Conservation (phyloP, 108 stramenopile species). For the Cyclotella cryptica region DNA sequence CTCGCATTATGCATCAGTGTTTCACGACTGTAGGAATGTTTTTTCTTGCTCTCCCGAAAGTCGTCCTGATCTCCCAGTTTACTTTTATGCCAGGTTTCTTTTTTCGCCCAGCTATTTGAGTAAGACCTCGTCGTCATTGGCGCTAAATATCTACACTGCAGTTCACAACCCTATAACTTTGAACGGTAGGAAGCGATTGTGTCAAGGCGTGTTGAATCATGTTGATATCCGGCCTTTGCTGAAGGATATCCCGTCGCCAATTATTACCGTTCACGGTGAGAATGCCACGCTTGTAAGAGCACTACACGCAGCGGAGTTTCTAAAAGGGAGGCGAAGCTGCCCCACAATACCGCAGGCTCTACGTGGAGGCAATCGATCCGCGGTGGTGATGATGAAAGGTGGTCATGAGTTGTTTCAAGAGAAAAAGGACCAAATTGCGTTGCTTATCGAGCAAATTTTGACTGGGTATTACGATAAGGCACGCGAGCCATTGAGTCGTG, state of each 20-base stretch:
- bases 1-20: conserved; percentile 81
- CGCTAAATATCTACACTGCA: conserved; percentile 88
- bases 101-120: conserved; percentile 79
- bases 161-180: conserved; percentile 88
- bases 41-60: conserved; percentile 78
- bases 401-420: conserved; percentile 92
- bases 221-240: conserved; percentile 76
- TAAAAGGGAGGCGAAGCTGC: conserved; percentile 64
- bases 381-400: conserved; percentile 82
- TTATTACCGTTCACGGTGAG: conserved; percentile 78
- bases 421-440: conserved; percentile 61
- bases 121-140: conserved; percentile 84
- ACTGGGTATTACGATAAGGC: conserved; percentile 62
- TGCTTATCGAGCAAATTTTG: conserved; percentile 81
- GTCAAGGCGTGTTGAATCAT: conserved; percentile 74
- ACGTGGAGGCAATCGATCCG: conserved; percentile 57
- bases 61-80: conserved; percentile 90
- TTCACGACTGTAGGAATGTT: conserved; percentile 91
- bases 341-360: conserved; percentile 67
- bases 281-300: conserved; percentile 78
- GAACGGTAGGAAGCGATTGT: conserved; percentile 76
- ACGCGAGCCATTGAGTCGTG: conserved; percentile 3
- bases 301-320: conserved; percentile 72
- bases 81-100: conserved; percentile 89
- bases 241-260: conserved; percentile 58